Conservation (phyloP, 179 eudicot genomes). For the Vitellaria paradoxa region DNA sequence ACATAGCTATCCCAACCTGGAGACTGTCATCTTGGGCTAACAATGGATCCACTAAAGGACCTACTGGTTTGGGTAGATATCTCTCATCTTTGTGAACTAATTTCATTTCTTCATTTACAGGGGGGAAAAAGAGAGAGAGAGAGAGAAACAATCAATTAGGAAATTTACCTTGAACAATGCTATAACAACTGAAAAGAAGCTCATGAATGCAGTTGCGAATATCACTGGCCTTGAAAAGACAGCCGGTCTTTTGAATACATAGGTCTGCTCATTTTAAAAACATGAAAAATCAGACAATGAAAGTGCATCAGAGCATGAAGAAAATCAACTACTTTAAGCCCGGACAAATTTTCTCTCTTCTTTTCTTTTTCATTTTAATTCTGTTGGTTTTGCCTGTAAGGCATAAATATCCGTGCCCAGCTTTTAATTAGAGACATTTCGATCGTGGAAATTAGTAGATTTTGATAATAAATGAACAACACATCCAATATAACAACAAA, state of each 20-base stretch:
- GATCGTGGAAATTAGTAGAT: not conserved
- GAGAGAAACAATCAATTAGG: too few relatives aligned
- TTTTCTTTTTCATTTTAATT: not conserved
- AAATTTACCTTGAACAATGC: slow-evolving; percentile 86
- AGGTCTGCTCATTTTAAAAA: slow-evolving; percentile 54
- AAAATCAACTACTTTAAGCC: not conserved
- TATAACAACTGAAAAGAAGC: slow-evolving; percentile 97
- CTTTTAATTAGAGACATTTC: not conserved
- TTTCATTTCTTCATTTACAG: too few relatives aligned
- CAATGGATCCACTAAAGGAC: too few relatives aligned
- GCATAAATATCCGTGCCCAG: not conserved
- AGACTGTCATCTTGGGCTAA: too few relatives aligned
- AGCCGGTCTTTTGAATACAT: slow-evolving; percentile 72
- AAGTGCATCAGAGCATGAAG: slow-evolving; percentile 11
- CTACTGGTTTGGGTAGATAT: too few relatives aligned
- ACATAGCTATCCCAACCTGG: too few relatives aligned
- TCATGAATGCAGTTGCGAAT: slow-evolving; percentile 98
- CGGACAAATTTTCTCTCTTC: not conserved
- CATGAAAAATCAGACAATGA: slow-evolving; percentile 1
- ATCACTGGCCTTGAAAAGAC: slow-evolving; percentile 77
- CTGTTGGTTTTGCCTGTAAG: not conserved
- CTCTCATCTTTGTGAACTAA: too few relatives aligned
- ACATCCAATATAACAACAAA: not conserved
- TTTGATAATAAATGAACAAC: not conserved
- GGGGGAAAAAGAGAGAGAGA: too few relatives aligned